Evolutionary conservation across 768 basidiomycete species (phyloP).

Genomic region (Serendipita sp.): DNA sequence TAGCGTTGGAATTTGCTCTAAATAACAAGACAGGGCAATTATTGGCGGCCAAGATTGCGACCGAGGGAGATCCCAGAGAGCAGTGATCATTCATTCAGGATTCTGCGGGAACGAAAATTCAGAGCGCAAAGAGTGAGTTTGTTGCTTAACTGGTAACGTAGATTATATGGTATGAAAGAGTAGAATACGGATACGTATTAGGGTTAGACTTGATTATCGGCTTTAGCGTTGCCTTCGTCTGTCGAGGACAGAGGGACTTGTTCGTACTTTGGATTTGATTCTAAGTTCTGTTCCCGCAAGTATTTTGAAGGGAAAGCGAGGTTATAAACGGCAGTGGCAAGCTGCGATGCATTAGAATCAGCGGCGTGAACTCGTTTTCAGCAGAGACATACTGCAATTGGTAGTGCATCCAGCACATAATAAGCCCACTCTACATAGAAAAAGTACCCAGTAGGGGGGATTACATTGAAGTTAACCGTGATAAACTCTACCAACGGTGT

Average conservation of each 20-base stretch:
- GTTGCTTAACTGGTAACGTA: no score
- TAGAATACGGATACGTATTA: background rate
- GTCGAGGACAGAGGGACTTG: background rate
- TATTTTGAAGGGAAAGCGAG: background rate
- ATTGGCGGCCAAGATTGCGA: no score
- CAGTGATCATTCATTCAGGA: no score
- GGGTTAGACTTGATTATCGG: background rate
- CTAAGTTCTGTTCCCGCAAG: background rate
- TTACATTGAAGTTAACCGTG: background rate
- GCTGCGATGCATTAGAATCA: background rate
- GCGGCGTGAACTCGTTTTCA: background rate
- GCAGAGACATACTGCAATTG: background rate
- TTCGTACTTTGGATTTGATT: background rate
- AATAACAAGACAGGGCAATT: no score
- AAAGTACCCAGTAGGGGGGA: background rate
- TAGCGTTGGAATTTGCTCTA: no score
- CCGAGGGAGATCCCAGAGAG: no score
- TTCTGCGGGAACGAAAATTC: no score
- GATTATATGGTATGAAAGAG: background rate
- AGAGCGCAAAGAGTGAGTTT: no score
- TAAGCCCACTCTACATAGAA: background rate
- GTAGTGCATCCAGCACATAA: background rate
- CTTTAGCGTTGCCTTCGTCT: background rate
- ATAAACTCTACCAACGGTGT: background rate
- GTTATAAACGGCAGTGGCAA: background rate